Conservation (phyloP, 805 yeast species). For the Cyberlindnera nakhonratchasimensis region DNA sequence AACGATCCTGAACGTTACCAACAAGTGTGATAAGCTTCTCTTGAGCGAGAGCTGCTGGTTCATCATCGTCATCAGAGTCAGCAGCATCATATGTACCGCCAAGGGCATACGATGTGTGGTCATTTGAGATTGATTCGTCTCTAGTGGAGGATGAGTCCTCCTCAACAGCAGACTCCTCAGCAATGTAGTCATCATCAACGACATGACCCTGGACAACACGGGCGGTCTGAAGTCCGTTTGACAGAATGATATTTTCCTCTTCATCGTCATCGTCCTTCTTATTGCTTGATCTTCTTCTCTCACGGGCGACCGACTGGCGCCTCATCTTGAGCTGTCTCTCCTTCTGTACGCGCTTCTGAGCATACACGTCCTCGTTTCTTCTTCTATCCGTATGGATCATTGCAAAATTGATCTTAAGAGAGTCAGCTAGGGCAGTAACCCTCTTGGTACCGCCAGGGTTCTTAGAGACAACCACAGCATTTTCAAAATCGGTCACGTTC, state of each 20-base stretch:
- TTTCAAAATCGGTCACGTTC: slow-evolving; percentile 78
- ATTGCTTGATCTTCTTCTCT: slow-evolving; percentile 41
- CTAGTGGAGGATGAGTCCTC: slow-evolving; percentile 32
- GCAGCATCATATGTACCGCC: slow-evolving; percentile 81
- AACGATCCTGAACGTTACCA: slow-evolving; percentile 89
- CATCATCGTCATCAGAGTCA: slow-evolving; percentile 86
- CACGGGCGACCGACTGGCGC: slow-evolving; percentile 43
- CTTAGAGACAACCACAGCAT: slow-evolving; percentile 95
- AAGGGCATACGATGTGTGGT: slow-evolving; percentile 50
- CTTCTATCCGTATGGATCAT: slow-evolving; percentile 99
- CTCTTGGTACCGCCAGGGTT: slow-evolving; percentile 99
- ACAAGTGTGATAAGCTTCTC: slow-evolving; percentile 94
- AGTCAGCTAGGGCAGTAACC: slow-evolving; percentile 97
- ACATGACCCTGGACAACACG: slow-evolving; percentile 96
- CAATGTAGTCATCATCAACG: slow-evolving; percentile 75
- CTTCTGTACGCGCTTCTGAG: slow-evolving; percentile 36
- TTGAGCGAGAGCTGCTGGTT: slow-evolving; percentile 38
- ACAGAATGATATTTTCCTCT: slow-evolving; percentile 64
- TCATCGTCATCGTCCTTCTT: slow-evolving; percentile 47
- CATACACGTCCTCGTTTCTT: slow-evolving; percentile 65
- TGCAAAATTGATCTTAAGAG: slow-evolving; percentile 92
- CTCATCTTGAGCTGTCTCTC: slow-evolving; percentile 35
- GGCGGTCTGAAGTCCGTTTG: slow-evolving; percentile 88
- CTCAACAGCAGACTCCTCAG: slow-evolving; percentile 29
- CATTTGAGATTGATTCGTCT: slow-evolving; percentile 25